Percentiles rank a stretch among this genome's conserved stretches.
Evolutionary conservation across 2,329 filamentous ascomycete species (phyloP).

Genomic region (Phialophora verrucosa): DNA sequence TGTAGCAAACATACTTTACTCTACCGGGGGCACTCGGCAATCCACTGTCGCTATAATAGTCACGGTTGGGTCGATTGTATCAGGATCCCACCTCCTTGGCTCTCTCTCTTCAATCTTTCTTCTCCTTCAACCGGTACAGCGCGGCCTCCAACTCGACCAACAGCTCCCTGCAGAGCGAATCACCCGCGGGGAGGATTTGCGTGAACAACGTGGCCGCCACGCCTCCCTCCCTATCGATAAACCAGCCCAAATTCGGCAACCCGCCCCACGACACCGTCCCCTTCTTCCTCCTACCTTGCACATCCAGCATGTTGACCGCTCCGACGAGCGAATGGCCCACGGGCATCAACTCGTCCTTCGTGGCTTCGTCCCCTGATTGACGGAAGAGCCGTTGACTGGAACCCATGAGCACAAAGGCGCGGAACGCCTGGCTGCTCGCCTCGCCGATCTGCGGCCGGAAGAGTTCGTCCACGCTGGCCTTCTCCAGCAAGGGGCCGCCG

Average conservation of each 20-base stretch:
- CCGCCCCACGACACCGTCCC: constrained; percentile 38
- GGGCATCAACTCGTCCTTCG: constrained; percentile 2
- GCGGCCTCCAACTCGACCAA: constrained; percentile 20
- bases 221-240: constrained; percentile 35
- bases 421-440: constrained; percentile 3
- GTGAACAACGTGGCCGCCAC: constrained; percentile 34
- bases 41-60: background rate
- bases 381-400: constrained; percentile 6
- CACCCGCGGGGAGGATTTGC: constrained; percentile 35
- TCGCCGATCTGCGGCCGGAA: constrained; percentile 44
- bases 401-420: background rate
- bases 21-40: constrained; percentile 5
- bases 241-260: constrained; percentile 38
- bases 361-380: background rate
- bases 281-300: constrained; percentile 14
- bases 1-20: background rate
- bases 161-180: constrained; percentile 22
- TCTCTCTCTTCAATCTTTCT: background rate
- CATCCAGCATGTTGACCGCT: constrained; percentile 18
- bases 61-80: too few species aligned
- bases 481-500: constrained; percentile 53
- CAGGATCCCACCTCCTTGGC: background rate
- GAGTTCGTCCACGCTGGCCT: constrained; percentile 65
- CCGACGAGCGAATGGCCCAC: constrained; percentile 24
- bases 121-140: constrained; percentile 10